Conservation (phyloP, 495 filamentous ascomycete genomes). For the Pseudotulostoma volvatum region DNA sequence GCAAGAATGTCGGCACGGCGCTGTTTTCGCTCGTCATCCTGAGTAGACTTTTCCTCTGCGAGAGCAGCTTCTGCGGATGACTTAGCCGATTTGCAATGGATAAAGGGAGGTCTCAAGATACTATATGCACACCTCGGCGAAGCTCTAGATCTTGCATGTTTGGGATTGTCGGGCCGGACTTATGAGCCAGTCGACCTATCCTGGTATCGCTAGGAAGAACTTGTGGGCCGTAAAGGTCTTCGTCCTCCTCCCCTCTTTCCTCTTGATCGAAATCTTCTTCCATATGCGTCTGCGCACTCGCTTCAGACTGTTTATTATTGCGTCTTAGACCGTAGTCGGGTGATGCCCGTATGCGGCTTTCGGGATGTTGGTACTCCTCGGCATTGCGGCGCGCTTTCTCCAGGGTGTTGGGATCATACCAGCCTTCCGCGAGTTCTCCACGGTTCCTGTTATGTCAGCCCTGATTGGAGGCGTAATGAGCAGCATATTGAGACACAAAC, state of each 20-base stretch:
- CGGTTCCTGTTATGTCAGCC: slow-evolving; percentile 49
- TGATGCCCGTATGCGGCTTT: slow-evolving; percentile 8
- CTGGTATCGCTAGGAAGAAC: slow-evolving; percentile 30
- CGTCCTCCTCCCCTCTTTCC: slow-evolving; percentile 36
- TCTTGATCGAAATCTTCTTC: slow-evolving; percentile 18
- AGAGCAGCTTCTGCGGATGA: slow-evolving; percentile 27
- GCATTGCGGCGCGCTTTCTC: slow-evolving; percentile 28
- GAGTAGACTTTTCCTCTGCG: slow-evolving; percentile 36
- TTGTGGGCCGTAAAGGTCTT: slow-evolving; percentile 55
- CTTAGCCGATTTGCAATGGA: slow-evolving; percentile 1
- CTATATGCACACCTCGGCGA: slow-evolving; percentile 35
- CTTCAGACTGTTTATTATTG: neutral
- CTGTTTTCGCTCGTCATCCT: slow-evolving; percentile 38
- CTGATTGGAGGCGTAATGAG: neutral
- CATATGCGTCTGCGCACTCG: too few species aligned
- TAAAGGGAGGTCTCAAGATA: neutral
- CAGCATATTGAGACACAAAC: too few species aligned
- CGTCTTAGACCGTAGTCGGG: slow-evolving; percentile 10
- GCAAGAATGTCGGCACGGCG: slow-evolving; percentile 40
- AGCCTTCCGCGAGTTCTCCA: slow-evolving; percentile 80
- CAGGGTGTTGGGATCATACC: slow-evolving; percentile 67
- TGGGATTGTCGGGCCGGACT: slow-evolving; percentile 58
- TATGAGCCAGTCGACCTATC: slow-evolving; percentile 8
- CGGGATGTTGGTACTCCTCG: slow-evolving; percentile 3
- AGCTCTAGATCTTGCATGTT: slow-evolving; percentile 56